Percentiles rank a stretch among this genome's conserved stretches.
Evolutionary conservation across 352 stramenopile genomes (phyloP).

Genomic region (Aphanomyces cochlioides): DNA sequence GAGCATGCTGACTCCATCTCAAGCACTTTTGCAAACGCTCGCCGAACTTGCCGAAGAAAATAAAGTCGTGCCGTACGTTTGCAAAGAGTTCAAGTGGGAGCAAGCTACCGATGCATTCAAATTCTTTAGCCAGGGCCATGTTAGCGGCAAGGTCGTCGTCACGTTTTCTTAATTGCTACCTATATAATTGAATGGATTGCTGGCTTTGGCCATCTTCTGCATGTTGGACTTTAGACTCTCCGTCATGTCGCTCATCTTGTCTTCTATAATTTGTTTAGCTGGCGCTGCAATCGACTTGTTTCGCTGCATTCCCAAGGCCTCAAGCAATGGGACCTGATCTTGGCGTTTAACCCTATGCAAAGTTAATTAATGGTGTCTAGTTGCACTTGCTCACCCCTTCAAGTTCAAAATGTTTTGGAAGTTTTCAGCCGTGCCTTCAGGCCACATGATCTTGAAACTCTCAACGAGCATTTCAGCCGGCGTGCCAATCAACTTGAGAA

Average conservation of each 20-base stretch:
- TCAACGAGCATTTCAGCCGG: constrained; percentile 94
- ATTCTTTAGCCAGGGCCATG: background rate
- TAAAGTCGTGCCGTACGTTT: background rate
- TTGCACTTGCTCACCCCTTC: constrained; percentile 59
- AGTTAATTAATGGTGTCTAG: background rate
- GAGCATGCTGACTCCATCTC: constrained; percentile 8
- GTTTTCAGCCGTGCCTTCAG: constrained; percentile 87
- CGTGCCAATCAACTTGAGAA: constrained; percentile 97
- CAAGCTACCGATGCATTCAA: background rate
- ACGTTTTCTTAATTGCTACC: background rate
- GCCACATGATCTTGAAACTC: constrained; percentile 96
- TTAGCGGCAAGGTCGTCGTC: constrained; percentile 7
- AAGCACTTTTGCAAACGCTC: constrained; percentile 1
- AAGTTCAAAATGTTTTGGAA: constrained; percentile 94
- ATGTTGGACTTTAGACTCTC: constrained; percentile 83
- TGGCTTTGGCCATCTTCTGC: constrained; percentile 72
- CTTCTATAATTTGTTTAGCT: constrained; percentile 79
- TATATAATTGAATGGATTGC: constrained; percentile 28
- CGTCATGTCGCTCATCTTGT: constrained; percentile 85
- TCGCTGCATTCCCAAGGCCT: constrained; percentile 13
- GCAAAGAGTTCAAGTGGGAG: background rate
- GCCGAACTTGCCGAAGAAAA: background rate
- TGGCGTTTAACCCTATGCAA: constrained; percentile 5
- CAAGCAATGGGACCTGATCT: constrained; percentile 14
- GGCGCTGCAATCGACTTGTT: constrained; percentile 35